Evolutionary conservation across 2,329 filamentous ascomycete genomes (phyloP).

Genomic region (Ascochyta lentis): DNA sequence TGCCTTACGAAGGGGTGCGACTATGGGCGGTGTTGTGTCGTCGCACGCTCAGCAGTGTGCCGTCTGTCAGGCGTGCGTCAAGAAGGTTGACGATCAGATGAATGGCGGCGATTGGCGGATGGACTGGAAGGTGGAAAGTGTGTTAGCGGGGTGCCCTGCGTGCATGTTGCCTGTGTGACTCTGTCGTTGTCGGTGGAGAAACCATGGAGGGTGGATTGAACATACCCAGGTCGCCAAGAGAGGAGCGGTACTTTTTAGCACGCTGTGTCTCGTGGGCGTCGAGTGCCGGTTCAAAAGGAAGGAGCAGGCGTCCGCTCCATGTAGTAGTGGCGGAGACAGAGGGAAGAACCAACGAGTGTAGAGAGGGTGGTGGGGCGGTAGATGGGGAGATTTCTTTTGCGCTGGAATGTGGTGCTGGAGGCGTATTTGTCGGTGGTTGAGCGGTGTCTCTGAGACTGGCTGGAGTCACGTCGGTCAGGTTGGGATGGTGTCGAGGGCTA

Average conservation of each 20-base stretch:
- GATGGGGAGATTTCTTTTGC: background rate
- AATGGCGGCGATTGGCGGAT: constrained; percentile 16
- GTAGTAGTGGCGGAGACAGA: constrained; percentile 29
- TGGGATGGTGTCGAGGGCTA: constrained; percentile 14
- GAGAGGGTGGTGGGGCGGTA: constrained; percentile 1
- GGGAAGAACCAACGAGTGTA: constrained; percentile 17
- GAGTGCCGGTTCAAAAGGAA: constrained; percentile 18
- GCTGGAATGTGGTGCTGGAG: constrained; percentile 7
- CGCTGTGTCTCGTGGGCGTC: constrained; percentile 4
- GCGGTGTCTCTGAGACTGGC: constrained; percentile 4
- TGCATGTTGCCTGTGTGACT: constrained; percentile 16
- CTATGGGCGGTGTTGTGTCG: constrained; percentile 13
- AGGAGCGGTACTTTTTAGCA: background rate
- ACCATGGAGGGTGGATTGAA: background rate
- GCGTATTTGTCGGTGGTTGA: constrained; percentile 3
- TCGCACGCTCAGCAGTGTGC: constrained; percentile 19
- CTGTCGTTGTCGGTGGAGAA: background rate
- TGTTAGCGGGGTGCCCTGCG: constrained; percentile 24
- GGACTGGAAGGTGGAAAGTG: constrained; percentile 14
- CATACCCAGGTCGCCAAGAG: background rate
- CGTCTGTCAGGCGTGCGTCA: background rate
- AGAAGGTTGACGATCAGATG: constrained; percentile 9
- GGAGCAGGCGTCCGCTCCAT: constrained; percentile 37
- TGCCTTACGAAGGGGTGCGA: constrained; percentile 7
- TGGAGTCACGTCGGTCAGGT: background rate